phyloP scores from a whole-genome alignment of 225 moss, liverwort and hornwort genomes.

The Pleurozium schreberi region DNA sequence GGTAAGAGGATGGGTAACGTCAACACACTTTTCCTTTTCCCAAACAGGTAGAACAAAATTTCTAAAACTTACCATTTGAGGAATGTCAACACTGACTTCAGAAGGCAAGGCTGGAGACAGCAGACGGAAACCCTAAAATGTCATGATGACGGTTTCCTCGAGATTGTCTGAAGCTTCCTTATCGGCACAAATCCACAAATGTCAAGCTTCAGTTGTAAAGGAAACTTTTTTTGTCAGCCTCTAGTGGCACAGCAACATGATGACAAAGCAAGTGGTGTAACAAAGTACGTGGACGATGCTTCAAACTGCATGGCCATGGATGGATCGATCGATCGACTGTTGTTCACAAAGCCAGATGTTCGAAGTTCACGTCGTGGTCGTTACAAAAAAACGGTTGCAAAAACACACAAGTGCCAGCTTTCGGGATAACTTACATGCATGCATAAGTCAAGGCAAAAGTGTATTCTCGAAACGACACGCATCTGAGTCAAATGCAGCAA shows the following conservation, averaged over 20 bases:
- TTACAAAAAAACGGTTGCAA: background rate
- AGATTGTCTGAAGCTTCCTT: background rate
- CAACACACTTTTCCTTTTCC: background rate
- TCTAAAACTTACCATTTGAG: background rate
- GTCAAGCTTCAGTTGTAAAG: background rate
- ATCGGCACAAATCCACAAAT: background rate
- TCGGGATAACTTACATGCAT: too few relatives aligned
- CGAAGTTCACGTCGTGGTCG: background rate
- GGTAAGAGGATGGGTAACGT: background rate
- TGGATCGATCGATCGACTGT: background rate
- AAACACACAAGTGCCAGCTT: background rate
- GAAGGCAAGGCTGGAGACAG: too few relatives aligned
- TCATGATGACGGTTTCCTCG: background rate
- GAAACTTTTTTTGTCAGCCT: background rate
- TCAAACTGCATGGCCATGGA: background rate
- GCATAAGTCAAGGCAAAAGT: background rate
- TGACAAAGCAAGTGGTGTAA: background rate
- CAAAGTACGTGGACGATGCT: background rate
- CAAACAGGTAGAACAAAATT: background rate
- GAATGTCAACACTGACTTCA: background rate
- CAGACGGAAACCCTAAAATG: background rate
- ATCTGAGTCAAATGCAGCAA: background rate
- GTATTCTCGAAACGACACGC: too few relatives aligned
- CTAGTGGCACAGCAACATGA: background rate
- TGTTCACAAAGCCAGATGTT: background rate